Conservation (phyloP, 768 basidiomycete species). For the Gloeostereum incarnatum region DNA sequence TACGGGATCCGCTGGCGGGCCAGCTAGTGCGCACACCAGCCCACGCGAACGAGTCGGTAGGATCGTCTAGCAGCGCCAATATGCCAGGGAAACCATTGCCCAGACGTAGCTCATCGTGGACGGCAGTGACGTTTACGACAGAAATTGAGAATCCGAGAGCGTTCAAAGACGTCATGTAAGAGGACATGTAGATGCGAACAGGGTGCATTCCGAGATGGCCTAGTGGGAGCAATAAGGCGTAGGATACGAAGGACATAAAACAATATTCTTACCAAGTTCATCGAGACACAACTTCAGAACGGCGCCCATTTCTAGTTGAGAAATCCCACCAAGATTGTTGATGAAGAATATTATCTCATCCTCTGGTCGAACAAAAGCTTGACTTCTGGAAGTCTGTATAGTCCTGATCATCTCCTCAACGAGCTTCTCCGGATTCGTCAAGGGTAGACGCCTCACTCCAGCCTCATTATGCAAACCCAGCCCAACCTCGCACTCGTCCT, state of each 20-base stretch:
- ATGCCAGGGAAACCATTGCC: constrained; percentile 3
- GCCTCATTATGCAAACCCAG: constrained; percentile 52
- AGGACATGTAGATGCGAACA: constrained; percentile 31
- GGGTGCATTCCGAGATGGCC: too few relatives aligned
- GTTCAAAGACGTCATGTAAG: constrained; percentile 53
- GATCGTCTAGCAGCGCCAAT: constrained; percentile 26
- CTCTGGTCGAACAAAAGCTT: constrained; percentile 13
- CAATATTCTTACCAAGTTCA: too few relatives aligned
- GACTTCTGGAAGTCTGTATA: constrained; percentile 17
- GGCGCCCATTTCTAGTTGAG: too few relatives aligned
- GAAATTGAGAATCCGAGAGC: constrained; percentile 51
- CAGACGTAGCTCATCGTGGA: constrained; percentile 9
- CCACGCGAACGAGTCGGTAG: constrained; percentile 34
- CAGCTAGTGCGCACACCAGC: constrained; percentile 21
- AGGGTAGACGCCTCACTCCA: constrained; percentile 22
- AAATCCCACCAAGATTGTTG: constrained; percentile 31
- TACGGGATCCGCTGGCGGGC: constrained; percentile 9
- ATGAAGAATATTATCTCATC: constrained; percentile 31
- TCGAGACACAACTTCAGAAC: too few relatives aligned
- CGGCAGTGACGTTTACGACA: constrained; percentile 33
- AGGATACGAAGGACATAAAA: too few relatives aligned
- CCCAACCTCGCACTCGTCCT: constrained; percentile 34
- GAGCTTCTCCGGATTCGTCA: constrained; percentile 23
- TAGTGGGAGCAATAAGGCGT: too few relatives aligned
- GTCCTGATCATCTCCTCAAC: constrained; percentile 22